Base-by-base conservation (phyloP, 768 basidiomycete genomes). In the button mushroom (Agaricus bisporus) region DNA sequence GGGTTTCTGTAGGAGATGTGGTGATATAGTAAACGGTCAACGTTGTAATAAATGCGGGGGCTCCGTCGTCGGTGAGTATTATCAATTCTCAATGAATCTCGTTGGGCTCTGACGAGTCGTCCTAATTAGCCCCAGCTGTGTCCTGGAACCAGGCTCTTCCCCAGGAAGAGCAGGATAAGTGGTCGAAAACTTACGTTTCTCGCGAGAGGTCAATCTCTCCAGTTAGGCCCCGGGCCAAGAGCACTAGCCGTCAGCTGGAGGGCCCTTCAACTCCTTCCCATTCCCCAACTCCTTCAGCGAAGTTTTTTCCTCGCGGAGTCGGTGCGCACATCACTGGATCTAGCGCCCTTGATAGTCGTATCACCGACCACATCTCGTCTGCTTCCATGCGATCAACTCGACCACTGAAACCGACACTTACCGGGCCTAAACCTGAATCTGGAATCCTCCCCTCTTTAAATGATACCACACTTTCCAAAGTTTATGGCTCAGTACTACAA, bases 1-100 rank as follows among this genome's bases (percentile, higher is more conserved):
- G 90, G 86, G 86, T 20, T 92, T 92, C 63, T 93, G 91, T 71
- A 79, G 87, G 55, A 76, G 88, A 64, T 93, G 90, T 63, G 91
- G 90, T 54, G 86, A 91, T 58, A 90, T 93, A 55, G 88, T 91
- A 29, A 64, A 74, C 35, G 81, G 81, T 46, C 68, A 72, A 41
- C 85, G 85, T 49, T 91, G 88, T 68, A 85, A 36, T 17, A 54
- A 80, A 67, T 93, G 90, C 66, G 90, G 91, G 59, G 91, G 91
- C 50, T 71, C 75, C 15, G 71, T 86, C 50, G 90, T 88, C 51
- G 89, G 90, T 91, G 64, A 62, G 90, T 75, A n/a, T 57, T 32
- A 48, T 35, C 17, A 37, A 11, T 22, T 32, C 14, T 17, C 18
- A 39, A 18, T 35, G 39, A 25, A 18, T 8, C 18, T 51, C 17